phyloP scores from a whole-genome alignment of 768 basidiomycete genomes.

The Mycena albidolilacea region DNA sequence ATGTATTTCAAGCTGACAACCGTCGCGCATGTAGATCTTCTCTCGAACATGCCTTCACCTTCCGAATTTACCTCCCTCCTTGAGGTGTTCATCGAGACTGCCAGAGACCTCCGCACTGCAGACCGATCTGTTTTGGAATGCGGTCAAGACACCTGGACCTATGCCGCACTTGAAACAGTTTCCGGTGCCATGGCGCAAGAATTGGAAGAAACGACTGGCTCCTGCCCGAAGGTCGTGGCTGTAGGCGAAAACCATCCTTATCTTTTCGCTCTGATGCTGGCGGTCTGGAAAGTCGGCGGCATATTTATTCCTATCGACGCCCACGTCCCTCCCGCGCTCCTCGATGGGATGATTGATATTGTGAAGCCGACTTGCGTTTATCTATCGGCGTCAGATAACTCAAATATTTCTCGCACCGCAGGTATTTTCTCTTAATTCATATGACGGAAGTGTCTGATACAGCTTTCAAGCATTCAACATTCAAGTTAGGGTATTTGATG shows the following conservation, averaged over 20 bases:
- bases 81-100: constrained; percentile 23
- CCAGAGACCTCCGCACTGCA: constrained; percentile 10
- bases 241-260: constrained; percentile 36
- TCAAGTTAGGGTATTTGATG: constrained; percentile 13
- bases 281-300: constrained; percentile 36
- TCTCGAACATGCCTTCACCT: background rate
- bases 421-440: background rate
- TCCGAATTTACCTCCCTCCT: constrained; percentile 18
- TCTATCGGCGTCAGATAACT: constrained; percentile 14
- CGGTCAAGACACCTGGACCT: constrained; percentile 28
- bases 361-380: constrained; percentile 26
- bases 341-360: constrained; percentile 27
- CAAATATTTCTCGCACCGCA: background rate
- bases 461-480: background rate
- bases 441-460: background rate
- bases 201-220: background rate
- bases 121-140: constrained; percentile 27
- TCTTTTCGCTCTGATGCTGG: constrained; percentile 35
- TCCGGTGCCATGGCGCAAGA: constrained; percentile 24
- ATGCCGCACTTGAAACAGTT: constrained; percentile 28
- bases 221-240: constrained; percentile 12
- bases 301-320: constrained; percentile 36
- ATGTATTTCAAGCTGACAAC: background rate
- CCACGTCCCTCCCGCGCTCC: constrained; percentile 28
- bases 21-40: background rate